Base-by-base conservation (phyloP, 1,284 basidiomycete genomes). In the Fomitopsis schrenkii region DNA sequence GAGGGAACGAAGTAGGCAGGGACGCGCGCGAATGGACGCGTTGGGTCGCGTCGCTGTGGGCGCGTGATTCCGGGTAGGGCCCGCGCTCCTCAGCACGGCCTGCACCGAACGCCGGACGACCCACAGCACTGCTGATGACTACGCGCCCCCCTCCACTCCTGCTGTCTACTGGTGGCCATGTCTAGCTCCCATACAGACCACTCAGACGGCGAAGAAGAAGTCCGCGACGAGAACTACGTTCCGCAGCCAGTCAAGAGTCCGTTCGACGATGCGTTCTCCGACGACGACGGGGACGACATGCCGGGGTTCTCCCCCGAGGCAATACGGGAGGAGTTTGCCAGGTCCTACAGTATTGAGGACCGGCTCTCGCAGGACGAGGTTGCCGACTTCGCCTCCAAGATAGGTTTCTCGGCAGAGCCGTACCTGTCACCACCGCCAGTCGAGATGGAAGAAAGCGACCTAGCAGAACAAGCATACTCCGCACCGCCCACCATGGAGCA, bases 221-320 rank as follows among this genome's bases (percentile, higher is more conserved):
- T 38, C 52, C 41, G 58, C 44, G 57, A 53, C 58, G 46, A 42
- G 40, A 17, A 28, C 3, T n/a, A 58, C 55, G 22, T 33, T 7
- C 6, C 35, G 15, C 57, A 54, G 9, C 57, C 60, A 19, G 52
- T 54, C 52, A 54, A 38, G 52, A 54, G 52, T 22, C 52, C 82
- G 64, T 72, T 87, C 53, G 89, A 91, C 73, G 90, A 91, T 70
- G 85, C 86, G 26, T 91, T 91, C 73, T 79, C 80, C 22, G 83
- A 84, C 55, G 74, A 71, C 19, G 88, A 83, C 60, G 76, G 80
- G 57, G 69, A 73, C 42, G 63, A 71, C 8, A 75, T 72, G 30
- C 81, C 78, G 69, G 77, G 81, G 50, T 88, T 91, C 76, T 82
- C 79, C 15, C 76, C 84, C 5, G 81, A 82, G 53, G 75, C 77